Conservation (phyloP, 805 yeast species). For the Spathaspora boniae region DNA sequence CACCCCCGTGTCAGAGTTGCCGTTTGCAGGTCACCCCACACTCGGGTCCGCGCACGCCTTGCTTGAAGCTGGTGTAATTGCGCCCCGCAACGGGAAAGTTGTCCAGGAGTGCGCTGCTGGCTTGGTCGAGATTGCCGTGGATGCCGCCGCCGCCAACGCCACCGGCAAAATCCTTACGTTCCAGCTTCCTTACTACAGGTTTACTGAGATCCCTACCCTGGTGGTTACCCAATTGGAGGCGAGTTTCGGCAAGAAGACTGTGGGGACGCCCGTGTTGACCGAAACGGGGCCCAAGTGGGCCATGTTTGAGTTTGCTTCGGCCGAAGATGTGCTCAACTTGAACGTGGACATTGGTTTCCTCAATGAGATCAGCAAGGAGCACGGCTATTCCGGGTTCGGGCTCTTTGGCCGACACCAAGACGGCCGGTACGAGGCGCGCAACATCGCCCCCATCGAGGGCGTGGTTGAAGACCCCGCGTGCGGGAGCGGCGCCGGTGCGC, state of each 20-base stretch:
- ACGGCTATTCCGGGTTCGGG: constrained; percentile 32
- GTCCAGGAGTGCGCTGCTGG: constrained; percentile 48
- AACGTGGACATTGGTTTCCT: constrained; percentile 28
- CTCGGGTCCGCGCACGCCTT: constrained; percentile 49
- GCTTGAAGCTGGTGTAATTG: constrained; percentile 34
- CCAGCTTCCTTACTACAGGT: constrained; percentile 20
- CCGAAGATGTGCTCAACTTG: constrained; percentile 27
- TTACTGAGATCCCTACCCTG: constrained; percentile 10
- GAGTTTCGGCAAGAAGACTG: constrained; percentile 9
- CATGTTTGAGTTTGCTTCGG: constrained; percentile 28
- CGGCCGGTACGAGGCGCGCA: constrained; percentile 33
- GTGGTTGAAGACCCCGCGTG: constrained; percentile 53
- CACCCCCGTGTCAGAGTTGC: constrained; percentile 44
- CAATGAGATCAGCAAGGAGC: constrained; percentile 11
- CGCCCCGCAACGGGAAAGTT: constrained; percentile 21
- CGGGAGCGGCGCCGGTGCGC: constrained; percentile 44
- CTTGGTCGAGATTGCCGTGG: constrained; percentile 29
- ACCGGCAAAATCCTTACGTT: constrained; percentile 24
- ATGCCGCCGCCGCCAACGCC: constrained; percentile 10
- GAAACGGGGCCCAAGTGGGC: constrained; percentile 50
- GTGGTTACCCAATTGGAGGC: constrained; percentile 8
- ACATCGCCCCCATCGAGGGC: constrained; percentile 36
- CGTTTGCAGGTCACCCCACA: constrained; percentile 67
- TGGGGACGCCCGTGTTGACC: constrained; percentile 22
- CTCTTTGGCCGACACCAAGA: constrained; percentile 32